Conservation (phyloP, 805 yeast species). For the Ogataea sp. region DNA sequence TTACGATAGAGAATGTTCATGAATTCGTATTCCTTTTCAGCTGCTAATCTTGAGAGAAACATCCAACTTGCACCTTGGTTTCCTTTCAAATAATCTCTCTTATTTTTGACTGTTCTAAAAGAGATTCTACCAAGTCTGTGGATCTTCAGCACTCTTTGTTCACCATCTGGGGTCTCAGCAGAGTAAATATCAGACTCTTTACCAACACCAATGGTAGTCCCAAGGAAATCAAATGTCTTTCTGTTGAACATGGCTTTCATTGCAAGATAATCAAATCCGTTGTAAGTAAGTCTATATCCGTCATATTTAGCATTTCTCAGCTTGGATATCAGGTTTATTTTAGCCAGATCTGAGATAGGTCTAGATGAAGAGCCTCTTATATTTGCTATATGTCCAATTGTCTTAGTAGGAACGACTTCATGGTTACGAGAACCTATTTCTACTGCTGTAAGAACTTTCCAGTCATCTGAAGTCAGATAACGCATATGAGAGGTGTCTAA, state of each 20-base stretch:
- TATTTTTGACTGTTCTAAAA: slow-evolving; percentile 85
- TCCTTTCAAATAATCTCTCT: slow-evolving; percentile 80
- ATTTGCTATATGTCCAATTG: slow-evolving; percentile 77
- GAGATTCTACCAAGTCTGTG: slow-evolving; percentile 94
- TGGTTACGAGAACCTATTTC: slow-evolving; percentile 90
- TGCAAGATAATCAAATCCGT: slow-evolving; percentile 90
- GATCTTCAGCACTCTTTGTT: slow-evolving; percentile 69
- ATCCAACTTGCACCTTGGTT: slow-evolving; percentile 84
- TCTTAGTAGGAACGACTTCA: slow-evolving; percentile 84
- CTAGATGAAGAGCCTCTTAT: slow-evolving; percentile 71
- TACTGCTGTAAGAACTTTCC: slow-evolving; percentile 78
- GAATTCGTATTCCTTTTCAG: slow-evolving; percentile 85
- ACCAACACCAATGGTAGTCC: slow-evolving; percentile 90
- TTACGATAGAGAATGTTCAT: slow-evolving; percentile 66
- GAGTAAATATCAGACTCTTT: slow-evolving; percentile 94
- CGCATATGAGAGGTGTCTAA: slow-evolving; percentile 91
- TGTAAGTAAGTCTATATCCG: slow-evolving; percentile 83
- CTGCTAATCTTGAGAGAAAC: slow-evolving; percentile 83
- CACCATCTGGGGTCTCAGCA: slow-evolving; percentile 60
- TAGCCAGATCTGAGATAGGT: slow-evolving; percentile 80
- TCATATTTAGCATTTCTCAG: slow-evolving; percentile 90
- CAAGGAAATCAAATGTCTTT: slow-evolving; percentile 68
- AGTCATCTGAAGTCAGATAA: slow-evolving; percentile 85
- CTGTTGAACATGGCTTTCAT: slow-evolving; percentile 74
- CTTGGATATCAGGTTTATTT: slow-evolving; percentile 66